These are phyloP conservation scores for Psilocybe mexicana DNA, from an alignment of 1,284 basidiomycete species.

Conservation along the genomic window DNA sequence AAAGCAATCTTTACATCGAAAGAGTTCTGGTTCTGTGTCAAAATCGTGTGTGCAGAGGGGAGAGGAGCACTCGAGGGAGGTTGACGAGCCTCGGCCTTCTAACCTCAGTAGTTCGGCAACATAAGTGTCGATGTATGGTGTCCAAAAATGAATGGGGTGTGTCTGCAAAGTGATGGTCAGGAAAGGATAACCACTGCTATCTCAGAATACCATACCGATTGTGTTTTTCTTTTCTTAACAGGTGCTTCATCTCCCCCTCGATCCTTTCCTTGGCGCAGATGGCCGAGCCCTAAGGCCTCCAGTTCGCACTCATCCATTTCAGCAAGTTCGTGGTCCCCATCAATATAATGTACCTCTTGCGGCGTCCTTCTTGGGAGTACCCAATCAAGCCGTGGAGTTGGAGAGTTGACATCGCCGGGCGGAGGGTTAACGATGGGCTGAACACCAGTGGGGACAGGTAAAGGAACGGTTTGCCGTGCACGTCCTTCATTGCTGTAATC, in stretches of 20 bases:
- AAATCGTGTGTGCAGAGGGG: too few species aligned
- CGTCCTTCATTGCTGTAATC: too few species aligned
- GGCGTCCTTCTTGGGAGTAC: not conserved
- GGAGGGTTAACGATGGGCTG: not conserved
- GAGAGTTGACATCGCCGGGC: not conserved
- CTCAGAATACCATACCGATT: not conserved
- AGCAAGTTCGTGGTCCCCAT: not conserved
- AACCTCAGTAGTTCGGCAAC: conserved; percentile 3
- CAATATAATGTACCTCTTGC: not conserved
- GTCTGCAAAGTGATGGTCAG: not conserved
- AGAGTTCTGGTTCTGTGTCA: not conserved
- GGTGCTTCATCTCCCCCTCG: not conserved
- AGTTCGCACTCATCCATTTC: conserved; percentile 1
- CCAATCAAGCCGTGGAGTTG: not conserved
- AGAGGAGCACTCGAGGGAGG: not conserved
- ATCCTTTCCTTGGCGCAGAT: not conserved
- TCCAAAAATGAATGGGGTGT: not conserved
- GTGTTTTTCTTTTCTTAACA: not conserved
- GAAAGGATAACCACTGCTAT: not conserved
- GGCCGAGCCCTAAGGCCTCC: not conserved
- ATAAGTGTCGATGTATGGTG: conserved; percentile 1
- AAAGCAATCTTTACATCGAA: conserved; percentile 15
- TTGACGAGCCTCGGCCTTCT: not conserved
- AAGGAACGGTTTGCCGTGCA: too few species aligned
- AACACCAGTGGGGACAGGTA: too few species aligned